A percentile compares a stretch with the other conserved stretches of the same genome.
Evolutionary conservation across 202 grass and related monocot species (phyloP).

Genomic region (Musa balbisiana): DNA sequence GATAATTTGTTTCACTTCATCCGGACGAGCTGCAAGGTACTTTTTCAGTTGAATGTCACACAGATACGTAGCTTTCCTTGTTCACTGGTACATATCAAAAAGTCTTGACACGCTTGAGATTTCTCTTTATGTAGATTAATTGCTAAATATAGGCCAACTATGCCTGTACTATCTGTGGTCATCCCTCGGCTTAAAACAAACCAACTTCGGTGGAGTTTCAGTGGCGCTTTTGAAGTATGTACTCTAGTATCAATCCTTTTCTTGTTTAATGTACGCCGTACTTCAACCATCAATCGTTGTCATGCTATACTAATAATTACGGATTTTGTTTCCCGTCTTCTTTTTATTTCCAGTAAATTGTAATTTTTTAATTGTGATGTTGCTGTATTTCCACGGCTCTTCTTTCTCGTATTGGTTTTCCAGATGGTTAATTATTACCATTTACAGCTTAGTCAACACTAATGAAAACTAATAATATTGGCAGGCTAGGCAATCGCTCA

Average conservation of each 20-base stretch:
- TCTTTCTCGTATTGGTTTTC: neutral
- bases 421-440: neutral
- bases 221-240: slow-evolving; percentile 83
- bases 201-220: slow-evolving; percentile 95
- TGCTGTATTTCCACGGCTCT: neutral
- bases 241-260: neutral
- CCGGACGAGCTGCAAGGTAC: slow-evolving; percentile 95
- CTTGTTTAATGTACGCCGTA: neutral
- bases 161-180: slow-evolving; percentile 97
- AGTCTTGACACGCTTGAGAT: slow-evolving; percentile 2
- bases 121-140: slow-evolving; percentile 57
- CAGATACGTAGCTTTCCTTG: neutral
- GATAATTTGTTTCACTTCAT: slow-evolving; percentile 96
- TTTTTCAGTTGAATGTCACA: neutral
- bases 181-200: slow-evolving; percentile 99
- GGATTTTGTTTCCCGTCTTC: neutral
- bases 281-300: neutral
- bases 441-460: slow-evolving; percentile 6
- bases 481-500: slow-evolving; percentile 85
- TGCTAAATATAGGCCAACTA: slow-evolving; percentile 92
- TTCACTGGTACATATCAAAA: neutral
- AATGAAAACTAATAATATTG: slow-evolving; percentile 7
- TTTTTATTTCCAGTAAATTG: too few species aligned
- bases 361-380: neutral
- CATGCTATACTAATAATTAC: neutral